Evolutionary conservation across 2,329 filamentous ascomycete genomes (phyloP).

Genomic region (Cercospora beticola): DNA sequence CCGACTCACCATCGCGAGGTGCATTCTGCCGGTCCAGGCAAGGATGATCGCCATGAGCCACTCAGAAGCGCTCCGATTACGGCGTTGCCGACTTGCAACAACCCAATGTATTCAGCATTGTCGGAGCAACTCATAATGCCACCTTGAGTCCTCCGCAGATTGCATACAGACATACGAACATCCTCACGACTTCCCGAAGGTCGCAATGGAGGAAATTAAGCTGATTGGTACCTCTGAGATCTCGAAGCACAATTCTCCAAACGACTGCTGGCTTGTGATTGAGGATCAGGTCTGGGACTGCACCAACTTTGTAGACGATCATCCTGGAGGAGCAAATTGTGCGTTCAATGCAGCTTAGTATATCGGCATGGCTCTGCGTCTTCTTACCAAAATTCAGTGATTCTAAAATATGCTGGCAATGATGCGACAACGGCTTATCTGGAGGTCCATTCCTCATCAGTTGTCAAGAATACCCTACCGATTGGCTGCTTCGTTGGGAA

Average conservation of each 20-base stretch:
- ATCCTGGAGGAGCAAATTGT: conserved; percentile 58
- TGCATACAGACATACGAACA: not conserved
- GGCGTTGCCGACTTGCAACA: not conserved
- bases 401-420: conserved; percentile 52
- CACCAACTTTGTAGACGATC: conserved; percentile 60
- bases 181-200: not conserved
- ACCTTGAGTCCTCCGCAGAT: not conserved
- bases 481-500: conserved; percentile 41
- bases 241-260: conserved; percentile 23
- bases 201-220: conserved; percentile 21
- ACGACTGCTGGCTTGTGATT: conserved; percentile 62
- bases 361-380: not conserved
- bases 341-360: conserved; percentile 15
- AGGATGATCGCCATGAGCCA: conserved; percentile 6
- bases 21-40: not conserved
- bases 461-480: conserved; percentile 44
- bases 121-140: not conserved
- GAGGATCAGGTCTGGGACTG: conserved; percentile 66
- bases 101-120: not conserved
- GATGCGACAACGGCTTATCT: conserved; percentile 57
- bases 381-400: conserved; percentile 36
- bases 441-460: conserved; percentile 49
- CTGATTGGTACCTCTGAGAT: conserved; percentile 23
- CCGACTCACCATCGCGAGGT: not conserved
- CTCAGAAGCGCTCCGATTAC: conserved; percentile 10